Evolutionary conservation across 805 yeast genomes (phyloP), one percentile per base, ranked within the genome.

Genomic region (Saccharomycopsis selenospora): DNA sequence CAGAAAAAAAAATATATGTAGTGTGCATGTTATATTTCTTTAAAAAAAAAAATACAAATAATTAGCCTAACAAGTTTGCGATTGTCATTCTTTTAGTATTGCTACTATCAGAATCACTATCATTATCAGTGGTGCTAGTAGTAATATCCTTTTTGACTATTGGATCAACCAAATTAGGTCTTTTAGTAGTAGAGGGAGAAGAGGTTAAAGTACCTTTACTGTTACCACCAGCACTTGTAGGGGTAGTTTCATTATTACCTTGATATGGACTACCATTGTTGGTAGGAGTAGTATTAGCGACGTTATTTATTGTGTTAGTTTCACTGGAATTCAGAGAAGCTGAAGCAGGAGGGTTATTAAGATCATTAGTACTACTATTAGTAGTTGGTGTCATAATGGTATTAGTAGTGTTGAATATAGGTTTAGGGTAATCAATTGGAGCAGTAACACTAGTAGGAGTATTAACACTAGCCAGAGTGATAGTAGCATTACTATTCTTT

Each of bases 51-150:
- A n/a, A n/a, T n/a, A n/a, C 29, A 27, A 27, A 8, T 11, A 27
- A 27, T 27, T 10, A 33, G 17, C 38, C 38, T 33, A 33, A 33
- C 17, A 33, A 14, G 10, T 33, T 33, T 14, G 38, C 38, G 17
- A 33, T 33, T 10, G n/a, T 20, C 38, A 33, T 33, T 33, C 38
- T 33, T 33, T 33, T 33, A n/a, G n/a, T n/a, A n/a, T n/a, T n/a
- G n/a, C n/a, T n/a, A n/a, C n/a, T n/a, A n/a, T n/a, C n/a, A n/a
- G n/a, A n/a, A n/a, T n/a, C n/a, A n/a, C n/a, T n/a, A n/a, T n/a
- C n/a, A n/a, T 66, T 14, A 53, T 64, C 43, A 47, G 60, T 23
- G 67, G 67, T 10, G 62, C 46, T 24, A 23, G 23, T 42, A 45
- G 36, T 2, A 28, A n/a, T 18, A 41, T 45, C 33, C 38, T 20